Evolutionary conservation across 2,329 filamentous ascomycete genomes (phyloP).

Genomic region (Cercospora zeina): DNA sequence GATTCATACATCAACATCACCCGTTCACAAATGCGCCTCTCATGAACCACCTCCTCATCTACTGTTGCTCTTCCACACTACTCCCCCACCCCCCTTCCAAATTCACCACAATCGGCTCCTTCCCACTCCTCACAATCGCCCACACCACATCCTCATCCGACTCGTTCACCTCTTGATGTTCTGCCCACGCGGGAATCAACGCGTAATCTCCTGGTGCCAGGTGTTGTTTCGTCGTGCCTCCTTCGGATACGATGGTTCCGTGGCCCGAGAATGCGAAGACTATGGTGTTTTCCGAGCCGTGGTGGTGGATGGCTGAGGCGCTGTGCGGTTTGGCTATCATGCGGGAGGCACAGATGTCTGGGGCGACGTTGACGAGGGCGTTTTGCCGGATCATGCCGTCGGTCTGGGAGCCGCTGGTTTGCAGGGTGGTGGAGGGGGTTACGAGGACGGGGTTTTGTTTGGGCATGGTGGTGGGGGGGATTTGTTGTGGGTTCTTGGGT

Average conservation of each 20-base stretch:
- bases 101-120: conserved; percentile 27
- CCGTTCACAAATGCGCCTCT: neutral
- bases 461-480: conserved; percentile 22
- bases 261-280: conserved; percentile 58
- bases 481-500: neutral
- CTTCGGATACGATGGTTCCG: conserved; percentile 60
- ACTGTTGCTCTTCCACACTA: conserved; percentile 11
- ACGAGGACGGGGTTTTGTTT: conserved; percentile 52
- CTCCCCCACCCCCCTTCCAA: conserved; percentile 26
- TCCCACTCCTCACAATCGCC: conserved; percentile 58
- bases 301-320: conserved; percentile 65
- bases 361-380: conserved; percentile 64
- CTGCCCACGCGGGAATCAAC: conserved; percentile 67
- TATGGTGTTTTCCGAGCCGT: conserved; percentile 70
- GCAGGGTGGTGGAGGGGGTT: conserved; percentile 51
- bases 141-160: conserved; percentile 63
- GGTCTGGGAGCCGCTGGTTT: conserved; percentile 50
- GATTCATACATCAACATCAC: neutral
- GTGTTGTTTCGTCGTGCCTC: conserved; percentile 58
- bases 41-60: neutral
- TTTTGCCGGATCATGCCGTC: conserved; percentile 47
- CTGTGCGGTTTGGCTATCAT: conserved; percentile 63
- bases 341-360: conserved; percentile 67
- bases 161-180: conserved; percentile 70
- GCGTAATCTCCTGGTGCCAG: conserved; percentile 67